Percentiles rank a stretch among this genome's conserved stretches.
These are phyloP conservation scores for Pseudodiploospora longispora DNA, from an alignment of 2,329 filamentous ascomycete genomes.

Conservation along the genomic window DNA sequence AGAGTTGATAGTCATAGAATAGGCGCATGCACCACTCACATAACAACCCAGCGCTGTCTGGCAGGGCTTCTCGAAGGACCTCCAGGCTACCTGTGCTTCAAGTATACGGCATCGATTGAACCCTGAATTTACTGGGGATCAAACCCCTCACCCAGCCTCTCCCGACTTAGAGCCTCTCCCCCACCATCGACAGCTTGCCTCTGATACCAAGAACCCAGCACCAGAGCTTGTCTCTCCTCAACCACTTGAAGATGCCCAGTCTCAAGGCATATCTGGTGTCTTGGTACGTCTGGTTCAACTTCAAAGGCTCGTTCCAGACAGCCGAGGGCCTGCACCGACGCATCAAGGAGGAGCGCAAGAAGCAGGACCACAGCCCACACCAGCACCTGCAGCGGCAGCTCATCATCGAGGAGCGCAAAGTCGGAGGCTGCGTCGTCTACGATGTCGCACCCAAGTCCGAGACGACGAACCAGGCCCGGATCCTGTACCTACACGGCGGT, in stretches of 20 bases:
- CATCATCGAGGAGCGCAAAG: slow-evolving; percentile 16
- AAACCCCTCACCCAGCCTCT: no score
- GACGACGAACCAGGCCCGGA: slow-evolving; percentile 17
- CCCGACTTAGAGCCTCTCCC: no score
- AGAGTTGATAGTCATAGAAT: no score
- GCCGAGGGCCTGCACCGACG: slow-evolving; percentile 16
- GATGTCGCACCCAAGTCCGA: slow-evolving; percentile 24
- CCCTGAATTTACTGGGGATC: no score
- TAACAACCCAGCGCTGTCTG: no score
- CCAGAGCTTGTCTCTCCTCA: background rate
- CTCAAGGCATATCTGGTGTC: slow-evolving; percentile 18
- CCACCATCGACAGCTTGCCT: no score
- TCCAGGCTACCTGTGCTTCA: no score
- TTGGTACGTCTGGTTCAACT: slow-evolving; percentile 19
- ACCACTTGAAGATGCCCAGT: slow-evolving; percentile 4
- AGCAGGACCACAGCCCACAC: slow-evolving; percentile 14
- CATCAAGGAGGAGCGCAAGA: slow-evolving; percentile 17
- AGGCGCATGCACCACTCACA: no score
- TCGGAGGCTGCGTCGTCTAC: slow-evolving; percentile 16
- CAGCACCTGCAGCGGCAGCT: slow-evolving; percentile 16
- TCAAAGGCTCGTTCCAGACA: slow-evolving; percentile 18
- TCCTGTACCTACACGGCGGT: slow-evolving; percentile 25
- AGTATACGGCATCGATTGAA: no score
- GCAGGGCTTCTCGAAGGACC: no score
- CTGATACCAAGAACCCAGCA: no score